Percentiles rank a stretch among this genome's conserved stretches.
phyloP scores from a whole-genome alignment of 495 filamentous ascomycete species.

The Talaromyces thailandensis region DNA sequence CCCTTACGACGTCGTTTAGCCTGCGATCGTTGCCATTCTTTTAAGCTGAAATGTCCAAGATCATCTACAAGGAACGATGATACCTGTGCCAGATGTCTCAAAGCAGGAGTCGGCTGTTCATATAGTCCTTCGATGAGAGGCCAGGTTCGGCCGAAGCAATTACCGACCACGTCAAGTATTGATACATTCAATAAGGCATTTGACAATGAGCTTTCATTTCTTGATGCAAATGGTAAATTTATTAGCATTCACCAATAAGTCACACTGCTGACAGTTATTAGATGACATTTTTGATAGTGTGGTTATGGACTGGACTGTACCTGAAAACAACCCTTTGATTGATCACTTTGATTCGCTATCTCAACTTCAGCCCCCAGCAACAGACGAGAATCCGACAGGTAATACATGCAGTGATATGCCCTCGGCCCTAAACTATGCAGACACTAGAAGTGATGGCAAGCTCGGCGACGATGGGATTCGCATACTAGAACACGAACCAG shows the following conservation, averaged over 20 bases:
- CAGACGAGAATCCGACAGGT: background rate
- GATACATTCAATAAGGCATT: background rate
- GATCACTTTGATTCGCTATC: background rate
- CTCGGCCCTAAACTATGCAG: background rate
- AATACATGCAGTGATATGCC: background rate
- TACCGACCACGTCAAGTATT: background rate
- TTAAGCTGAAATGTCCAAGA: constrained; percentile 1
- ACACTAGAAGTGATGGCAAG: background rate
- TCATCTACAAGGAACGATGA: background rate
- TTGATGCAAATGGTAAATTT: background rate
- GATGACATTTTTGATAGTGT: background rate
- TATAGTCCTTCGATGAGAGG: constrained; percentile 2
- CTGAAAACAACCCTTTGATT: background rate
- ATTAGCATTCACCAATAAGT: background rate
- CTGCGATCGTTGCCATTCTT: constrained; percentile 4
- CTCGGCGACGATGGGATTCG: background rate
- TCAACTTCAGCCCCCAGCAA: background rate
- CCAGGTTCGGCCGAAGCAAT: background rate
- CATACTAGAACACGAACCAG: background rate
- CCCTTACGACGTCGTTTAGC: background rate
- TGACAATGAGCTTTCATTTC: background rate
- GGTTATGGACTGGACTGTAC: background rate
- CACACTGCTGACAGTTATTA: background rate
- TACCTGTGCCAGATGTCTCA: background rate
- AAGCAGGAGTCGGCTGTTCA: background rate